A percentile compares a stretch with the other conserved stretches of the same genome.
Conservation (phyloP, 805 yeast genomes). For the Metschnikowia dekortorum region DNA sequence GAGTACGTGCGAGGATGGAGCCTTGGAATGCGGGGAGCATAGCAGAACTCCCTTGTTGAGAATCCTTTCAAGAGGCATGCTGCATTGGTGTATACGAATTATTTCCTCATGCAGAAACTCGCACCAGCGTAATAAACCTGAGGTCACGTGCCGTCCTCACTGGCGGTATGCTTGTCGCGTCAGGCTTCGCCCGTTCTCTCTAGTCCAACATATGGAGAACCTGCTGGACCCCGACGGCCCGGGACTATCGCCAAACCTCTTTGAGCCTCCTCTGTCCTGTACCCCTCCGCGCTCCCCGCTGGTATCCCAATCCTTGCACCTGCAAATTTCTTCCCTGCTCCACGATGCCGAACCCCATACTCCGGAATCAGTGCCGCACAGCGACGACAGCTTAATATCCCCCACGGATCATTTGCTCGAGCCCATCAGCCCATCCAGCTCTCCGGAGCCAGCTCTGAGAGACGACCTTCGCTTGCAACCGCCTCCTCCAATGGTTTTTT, state of each 20-base stretch:
- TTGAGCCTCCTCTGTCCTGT: background rate
- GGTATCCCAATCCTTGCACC: background rate
- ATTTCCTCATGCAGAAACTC: background rate
- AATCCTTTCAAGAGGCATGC: too few relatives aligned
- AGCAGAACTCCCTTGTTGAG: too few relatives aligned
- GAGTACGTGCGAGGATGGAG: too few relatives aligned
- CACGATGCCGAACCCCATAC: background rate
- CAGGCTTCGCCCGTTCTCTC: background rate
- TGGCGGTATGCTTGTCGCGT: background rate
- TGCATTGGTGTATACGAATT: too few relatives aligned
- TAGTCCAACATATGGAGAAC: conserved; percentile 1
- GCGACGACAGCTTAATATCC: conserved; percentile 1
- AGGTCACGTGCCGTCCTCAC: background rate
- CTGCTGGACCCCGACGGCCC: background rate
- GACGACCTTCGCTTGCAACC: background rate
- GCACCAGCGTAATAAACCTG: background rate
- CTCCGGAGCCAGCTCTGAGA: background rate
- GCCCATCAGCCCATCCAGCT: background rate
- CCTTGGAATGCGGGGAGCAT: too few relatives aligned
- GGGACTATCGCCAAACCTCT: background rate
- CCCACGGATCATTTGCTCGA: background rate
- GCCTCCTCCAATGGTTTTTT: background rate
- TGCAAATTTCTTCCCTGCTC: background rate
- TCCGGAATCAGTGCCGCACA: conserved; percentile 1
- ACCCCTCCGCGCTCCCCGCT: background rate